Evolutionary conservation across 225 moss, liverwort and hornwort genomes (phyloP).

Genomic region (Rhytidiadelphus loreus): DNA sequence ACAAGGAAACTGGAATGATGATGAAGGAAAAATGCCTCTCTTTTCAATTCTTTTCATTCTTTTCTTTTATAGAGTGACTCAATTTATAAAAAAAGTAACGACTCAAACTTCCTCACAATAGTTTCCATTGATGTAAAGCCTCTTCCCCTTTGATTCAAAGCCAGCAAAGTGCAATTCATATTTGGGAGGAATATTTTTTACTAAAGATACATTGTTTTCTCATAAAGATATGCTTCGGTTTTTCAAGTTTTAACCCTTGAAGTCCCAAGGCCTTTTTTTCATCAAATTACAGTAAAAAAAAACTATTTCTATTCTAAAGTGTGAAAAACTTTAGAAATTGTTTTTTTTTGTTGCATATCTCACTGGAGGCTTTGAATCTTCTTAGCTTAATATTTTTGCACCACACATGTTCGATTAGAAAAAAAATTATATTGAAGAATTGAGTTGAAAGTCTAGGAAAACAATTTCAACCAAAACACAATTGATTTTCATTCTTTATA

Average conservation of each 20-base stretch:
- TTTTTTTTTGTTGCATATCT: too few relatives aligned
- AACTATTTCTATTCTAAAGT: too few relatives aligned
- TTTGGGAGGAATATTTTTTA: not conserved
- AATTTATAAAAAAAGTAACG: not conserved
- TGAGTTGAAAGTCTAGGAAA: too few relatives aligned
- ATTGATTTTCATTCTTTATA: too few relatives aligned
- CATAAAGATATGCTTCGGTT: not conserved
- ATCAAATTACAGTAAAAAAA: too few relatives aligned
- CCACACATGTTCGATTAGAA: too few relatives aligned
- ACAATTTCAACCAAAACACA: too few relatives aligned
- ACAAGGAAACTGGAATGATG: fast-evolving
- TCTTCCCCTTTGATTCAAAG: fast-evolving
- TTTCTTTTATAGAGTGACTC: not conserved
- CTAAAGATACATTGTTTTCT: not conserved
- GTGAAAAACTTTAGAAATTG: too few relatives aligned
- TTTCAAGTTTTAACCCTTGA: not conserved
- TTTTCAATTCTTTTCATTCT: not conserved
- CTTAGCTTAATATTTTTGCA: too few relatives aligned
- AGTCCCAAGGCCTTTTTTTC: too few relatives aligned
- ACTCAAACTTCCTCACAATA: not conserved
- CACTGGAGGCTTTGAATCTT: too few relatives aligned
- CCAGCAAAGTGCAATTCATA: not conserved
- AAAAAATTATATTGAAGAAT: too few relatives aligned
- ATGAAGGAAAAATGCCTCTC: not conserved
- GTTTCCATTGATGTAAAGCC: not conserved